phyloP scores from a whole-genome alignment of 2,329 filamentous ascomycete genomes.

The Chaetomium strumarium region DNA sequence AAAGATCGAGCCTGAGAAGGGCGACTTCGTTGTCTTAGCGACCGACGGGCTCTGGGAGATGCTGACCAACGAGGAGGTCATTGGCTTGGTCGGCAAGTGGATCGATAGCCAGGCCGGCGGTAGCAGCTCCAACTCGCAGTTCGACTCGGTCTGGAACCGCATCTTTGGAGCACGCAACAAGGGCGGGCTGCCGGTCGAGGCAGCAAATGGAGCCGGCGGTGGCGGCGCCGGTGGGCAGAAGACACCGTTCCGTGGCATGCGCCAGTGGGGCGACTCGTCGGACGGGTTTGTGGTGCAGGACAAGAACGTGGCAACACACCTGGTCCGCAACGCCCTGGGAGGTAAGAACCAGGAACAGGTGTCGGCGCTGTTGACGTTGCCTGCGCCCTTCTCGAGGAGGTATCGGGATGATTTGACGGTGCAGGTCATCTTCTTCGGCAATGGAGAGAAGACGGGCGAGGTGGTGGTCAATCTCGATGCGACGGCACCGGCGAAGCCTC shows the following conservation, averaged over 20 bases:
- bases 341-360: slow-evolving; percentile 92
- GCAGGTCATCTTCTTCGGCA: slow-evolving; percentile 96
- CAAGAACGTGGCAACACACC: slow-evolving; percentile 91
- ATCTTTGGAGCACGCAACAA: slow-evolving; percentile 48
- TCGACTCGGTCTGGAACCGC: slow-evolving; percentile 63
- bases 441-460: slow-evolving; percentile 68
- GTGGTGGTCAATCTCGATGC: slow-evolving; percentile 84
- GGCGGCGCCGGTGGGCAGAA: slow-evolving; percentile 63
- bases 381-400: slow-evolving; percentile 81
- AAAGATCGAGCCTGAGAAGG: slow-evolving; percentile 78
- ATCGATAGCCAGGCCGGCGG: slow-evolving; percentile 65
- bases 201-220: slow-evolving; percentile 30
- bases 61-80: slow-evolving; percentile 96
- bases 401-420: slow-evolving; percentile 96
- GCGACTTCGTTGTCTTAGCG: slow-evolving; percentile 93
- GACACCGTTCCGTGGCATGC: slow-evolving; percentile 75
- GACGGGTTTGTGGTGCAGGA: slow-evolving; percentile 87
- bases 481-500: slow-evolving; percentile 50
- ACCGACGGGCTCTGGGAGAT: slow-evolving; percentile 99
- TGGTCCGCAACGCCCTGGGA: slow-evolving; percentile 90
- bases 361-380: slow-evolving; percentile 83
- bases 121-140: slow-evolving; percentile 51
- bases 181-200: slow-evolving; percentile 68
- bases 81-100: slow-evolving; percentile 95
- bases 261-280: slow-evolving; percentile 81